Evolutionary conservation across 2,329 filamentous ascomycete genomes (phyloP), one percentile per base, ranked within the genome.

Genomic region (Venturia effusa): DNA sequence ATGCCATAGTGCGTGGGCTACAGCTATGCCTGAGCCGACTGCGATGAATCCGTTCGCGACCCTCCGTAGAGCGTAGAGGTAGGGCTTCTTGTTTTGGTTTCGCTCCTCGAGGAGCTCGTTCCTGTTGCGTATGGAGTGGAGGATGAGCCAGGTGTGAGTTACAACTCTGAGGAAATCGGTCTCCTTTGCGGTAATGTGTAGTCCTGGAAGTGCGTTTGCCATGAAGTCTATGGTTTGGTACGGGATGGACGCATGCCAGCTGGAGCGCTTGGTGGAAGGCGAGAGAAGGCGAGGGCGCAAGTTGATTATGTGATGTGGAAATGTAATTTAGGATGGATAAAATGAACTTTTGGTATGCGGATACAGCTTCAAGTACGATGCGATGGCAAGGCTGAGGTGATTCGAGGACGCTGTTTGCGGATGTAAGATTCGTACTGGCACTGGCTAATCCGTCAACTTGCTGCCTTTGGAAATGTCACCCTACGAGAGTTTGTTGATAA

Each of bases 1-100:
- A 88, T 68, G 91, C 85, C 90, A 96, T 96, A 68, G 67, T 78
- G 69, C 66, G 30, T 41, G 41, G 7, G 55, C 17, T 7, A 34
- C 32, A 32, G 40, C 43, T 45, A 64, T 39, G 40, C 62, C 41
- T 7, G 62, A 62, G 24, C 59, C 61, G 62, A 67, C 30, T 39
- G 51, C 66, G 59, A 67, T 54, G 34, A 67, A 57, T 27, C 61
- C 62, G 60, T 64, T 66, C 27, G 62, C 39, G 39, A 66, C 37
- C 51, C 59, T 62, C 32, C 66, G 62, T 19, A 66, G 40, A 30
- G 57, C 48, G n/a, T 59, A 67, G 59, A 62, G 39, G 39, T 39
- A 40, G 13, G 41, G 59, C n/a, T 22, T 48, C 24, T 37, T 41
- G 59, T 37, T 41, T n/a, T 57, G 48, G 13, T 30, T 64, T 27